These are phyloP conservation scores for Euphorbia peplus DNA, from an alignment of 345 rosid species.

Conservation along the genomic window DNA sequence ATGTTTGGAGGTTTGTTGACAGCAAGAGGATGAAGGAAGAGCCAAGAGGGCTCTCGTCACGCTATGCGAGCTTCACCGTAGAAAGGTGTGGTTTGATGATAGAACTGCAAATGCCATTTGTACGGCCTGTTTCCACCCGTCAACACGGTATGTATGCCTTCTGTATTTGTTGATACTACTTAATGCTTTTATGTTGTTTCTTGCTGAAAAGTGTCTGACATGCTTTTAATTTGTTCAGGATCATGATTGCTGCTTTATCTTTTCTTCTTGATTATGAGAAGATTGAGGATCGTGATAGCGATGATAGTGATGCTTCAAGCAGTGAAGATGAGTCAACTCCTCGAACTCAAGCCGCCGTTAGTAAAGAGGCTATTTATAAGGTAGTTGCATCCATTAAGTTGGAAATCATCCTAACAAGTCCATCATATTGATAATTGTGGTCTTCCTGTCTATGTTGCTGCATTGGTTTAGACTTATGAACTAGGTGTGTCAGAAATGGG, in stretches of 20 bases:
- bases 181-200: neutral
- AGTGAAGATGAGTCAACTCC: conserved; percentile 62
- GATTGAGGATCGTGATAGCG: conserved; percentile 60
- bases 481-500: too few species aligned
- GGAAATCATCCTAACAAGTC: neutral
- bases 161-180: neutral
- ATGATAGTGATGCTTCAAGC: conserved; percentile 58
- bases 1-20: conserved; percentile 3
- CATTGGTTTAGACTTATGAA: neutral
- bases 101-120: conserved; percentile 93
- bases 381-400: conserved; percentile 30
- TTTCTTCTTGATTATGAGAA: conserved; percentile 93
- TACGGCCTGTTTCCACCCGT: conserved; percentile 78
- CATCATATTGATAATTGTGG: neutral
- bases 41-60: conserved; percentile 76
- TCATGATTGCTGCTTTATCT: conserved; percentile 70
- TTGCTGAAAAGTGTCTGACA: conserved; percentile 5
- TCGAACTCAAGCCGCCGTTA: conserved; percentile 48
- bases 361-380: conserved; percentile 76
- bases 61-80: conserved; percentile 71
- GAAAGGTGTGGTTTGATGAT: conserved; percentile 85
- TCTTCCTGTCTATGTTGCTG: neutral
- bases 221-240: conserved; percentile 40
- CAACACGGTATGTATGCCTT: conserved; percentile 51
- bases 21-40: conserved; percentile 78